These are phyloP conservation scores for Hypomyces perniciosus DNA, from an alignment of 2,329 filamentous ascomycete genomes.

Conservation along the genomic window DNA sequence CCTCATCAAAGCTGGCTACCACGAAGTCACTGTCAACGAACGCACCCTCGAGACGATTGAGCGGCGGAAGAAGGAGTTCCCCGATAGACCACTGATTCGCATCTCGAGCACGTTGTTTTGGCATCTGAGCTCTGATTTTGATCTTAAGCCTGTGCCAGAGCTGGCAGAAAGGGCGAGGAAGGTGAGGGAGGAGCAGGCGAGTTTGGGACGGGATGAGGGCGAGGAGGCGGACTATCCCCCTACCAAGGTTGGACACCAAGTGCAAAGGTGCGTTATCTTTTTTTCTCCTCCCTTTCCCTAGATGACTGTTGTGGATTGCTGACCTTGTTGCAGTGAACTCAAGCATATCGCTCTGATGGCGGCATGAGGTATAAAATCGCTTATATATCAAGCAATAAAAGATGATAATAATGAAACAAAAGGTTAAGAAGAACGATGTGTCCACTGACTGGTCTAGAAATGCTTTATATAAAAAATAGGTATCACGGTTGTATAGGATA, in stretches of 20 bases:
- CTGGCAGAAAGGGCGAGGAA: slow-evolving; percentile 39
- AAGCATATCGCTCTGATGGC: slow-evolving; percentile 49
- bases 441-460: not conserved
- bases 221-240: slow-evolving; percentile 40
- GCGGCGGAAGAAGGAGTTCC: slow-evolving; percentile 33
- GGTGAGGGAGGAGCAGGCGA: slow-evolving; percentile 42
- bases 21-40: slow-evolving; percentile 55
- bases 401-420: not conserved
- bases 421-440: not conserved
- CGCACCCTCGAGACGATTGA: slow-evolving; percentile 43
- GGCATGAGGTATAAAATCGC: slow-evolving; percentile 17
- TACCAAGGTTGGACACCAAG: slow-evolving; percentile 55
- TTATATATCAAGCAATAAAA: not conserved
- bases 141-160: slow-evolving; percentile 45
- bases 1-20: slow-evolving; percentile 55
- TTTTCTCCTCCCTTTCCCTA: not conserved
- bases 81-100: slow-evolving; percentile 46
- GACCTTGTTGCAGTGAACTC: slow-evolving; percentile 35
- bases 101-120: slow-evolving; percentile 59
- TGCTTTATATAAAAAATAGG: slow-evolving; percentile 2
- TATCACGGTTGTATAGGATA: slow-evolving; percentile 1
- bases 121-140: slow-evolving; percentile 52
- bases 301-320: not conserved
- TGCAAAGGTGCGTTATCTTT: slow-evolving; percentile 42
- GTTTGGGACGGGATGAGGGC: slow-evolving; percentile 49